Conservation (phyloP, 495 filamentous ascomycete genomes). For the Talaromyces adpressus region DNA sequence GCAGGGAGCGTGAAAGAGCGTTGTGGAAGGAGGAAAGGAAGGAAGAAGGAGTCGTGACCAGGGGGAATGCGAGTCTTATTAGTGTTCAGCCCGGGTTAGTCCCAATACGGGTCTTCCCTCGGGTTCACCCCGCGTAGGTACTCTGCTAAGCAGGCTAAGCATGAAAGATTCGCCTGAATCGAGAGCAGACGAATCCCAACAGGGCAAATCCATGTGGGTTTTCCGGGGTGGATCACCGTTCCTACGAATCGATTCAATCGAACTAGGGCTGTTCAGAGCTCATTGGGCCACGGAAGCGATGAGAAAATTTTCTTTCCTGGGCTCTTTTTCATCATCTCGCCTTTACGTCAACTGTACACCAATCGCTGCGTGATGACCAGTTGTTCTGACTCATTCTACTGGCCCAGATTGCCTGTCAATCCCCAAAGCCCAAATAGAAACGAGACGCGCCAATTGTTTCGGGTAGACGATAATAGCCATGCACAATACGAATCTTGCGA, state of each 20-base stretch:
- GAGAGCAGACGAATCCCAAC: background rate
- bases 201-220: background rate
- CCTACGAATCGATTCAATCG: background rate
- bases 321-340: background rate
- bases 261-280: background rate
- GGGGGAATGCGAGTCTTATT: conserved; percentile 1
- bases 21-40: background rate
- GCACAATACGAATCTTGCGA: background rate
- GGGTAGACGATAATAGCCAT: background rate
- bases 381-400: background rate
- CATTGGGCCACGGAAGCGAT: background rate
- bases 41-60: background rate
- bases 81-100: background rate
- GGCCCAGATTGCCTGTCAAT: background rate
- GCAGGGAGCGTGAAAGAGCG: conserved; percentile 5
- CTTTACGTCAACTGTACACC: background rate
- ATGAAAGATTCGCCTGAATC: background rate
- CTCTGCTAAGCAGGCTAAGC: too few relatives aligned
- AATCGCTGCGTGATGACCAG: background rate
- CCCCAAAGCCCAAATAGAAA: background rate
- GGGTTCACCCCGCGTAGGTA: background rate
- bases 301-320: background rate
- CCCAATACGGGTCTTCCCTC: background rate
- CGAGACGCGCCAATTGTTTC: background rate
- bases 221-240: background rate